Evolutionary conservation across 2,329 filamentous ascomycete species (phyloP), one percentile per base, ranked within the genome.

Genomic region (Fusarium multiceps): DNA sequence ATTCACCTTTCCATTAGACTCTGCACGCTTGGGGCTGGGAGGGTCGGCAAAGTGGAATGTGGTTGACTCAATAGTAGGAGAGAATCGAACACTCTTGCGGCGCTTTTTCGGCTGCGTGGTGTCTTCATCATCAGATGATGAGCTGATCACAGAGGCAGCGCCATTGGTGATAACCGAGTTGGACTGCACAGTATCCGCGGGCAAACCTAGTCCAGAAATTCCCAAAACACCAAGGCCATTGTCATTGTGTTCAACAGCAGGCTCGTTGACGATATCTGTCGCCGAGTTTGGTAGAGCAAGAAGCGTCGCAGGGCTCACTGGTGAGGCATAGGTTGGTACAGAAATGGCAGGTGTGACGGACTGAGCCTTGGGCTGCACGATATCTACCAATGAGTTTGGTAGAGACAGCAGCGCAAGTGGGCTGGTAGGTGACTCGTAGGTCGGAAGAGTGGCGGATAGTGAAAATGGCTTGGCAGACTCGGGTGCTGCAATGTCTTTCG

Each of bases 61-160:
- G 3, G 88, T 87, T 11, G 89, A 89, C 73, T 91, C 86, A 2
- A 92, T 87, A 16, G 84, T 86, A 1, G 90, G 87, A 6, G 91
- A 92, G 73, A 93, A 93, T 11, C 90, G 87, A 4, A 93, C 91
- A 57, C 87, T 90, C 80, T 93, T 93, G 42, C 80, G 80, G 37
- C 83, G 81, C 72, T 84, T 86, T 9, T 75, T 43, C 0, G 66
- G 43, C 28, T 73, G 74, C 4, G 56, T 50, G 9, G 41, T 56
- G 18, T 75, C 75, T n/a, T 55, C 54, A 4, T 58, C 58, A 47
- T 74, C 74, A 34, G 69, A 69, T 2, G 70, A 73, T 30, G 70
- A 72, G 2, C 46, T 46, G n/a, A 61, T 18, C 2, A 56, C 55
- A 21, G 47, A 61, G 30, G 48, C 50, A n/a, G 58, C 50, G 3